Evolutionary conservation across 495 filamentous ascomycete genomes (phyloP), one percentile per base, ranked within the genome.

Genomic region (Wilcoxina mikolae): DNA sequence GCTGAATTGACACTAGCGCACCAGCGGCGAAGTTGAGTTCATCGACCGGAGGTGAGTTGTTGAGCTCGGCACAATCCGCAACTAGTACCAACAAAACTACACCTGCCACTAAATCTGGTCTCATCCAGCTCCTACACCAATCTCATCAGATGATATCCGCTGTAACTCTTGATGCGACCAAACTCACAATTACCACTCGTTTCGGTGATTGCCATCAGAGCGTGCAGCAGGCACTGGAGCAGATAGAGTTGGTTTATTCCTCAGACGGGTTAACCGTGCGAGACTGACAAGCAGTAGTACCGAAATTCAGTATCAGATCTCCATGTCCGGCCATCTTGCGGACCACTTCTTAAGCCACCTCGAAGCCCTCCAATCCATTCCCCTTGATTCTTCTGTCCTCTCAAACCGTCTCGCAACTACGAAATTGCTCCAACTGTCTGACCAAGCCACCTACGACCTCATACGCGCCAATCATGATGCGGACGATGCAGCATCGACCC

Each of bases 151-250:
- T 70, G 44, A 71, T 80, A 4, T 77, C 83, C 4, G 85, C 87
- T 4, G 85, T 87, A 17, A 81, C 82, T 51, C 80, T 94, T 31
- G 83, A 88, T 68, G 65, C 84, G 26, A 76, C 74, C 66, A 81
- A 85, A 63, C 72, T 95, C 22, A 76, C 84, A 10, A 78, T 83
- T 3, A 95, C 87, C 0, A 95, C 91, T 5, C 83, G 91, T 53
- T 95, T 87, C 71, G 81, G 82, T 66, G 90, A 94, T 70, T 80
- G 93, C 35, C 77, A 85, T 41, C 83, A 89, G 59, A 77, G 83
- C 31, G 71, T 95, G n/a, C 85, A 94, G 58, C 76, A 76, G 45
- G 66, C 83, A 43, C 82, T 98, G 41, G 77, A 83, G 49, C 64
- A 66, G 11, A 78, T 94, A 56, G 90, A 98, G 62, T 64, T 60